Base-by-base conservation (phyloP, 331 rosid genomes). In the Spiraea crenata region DNA sequence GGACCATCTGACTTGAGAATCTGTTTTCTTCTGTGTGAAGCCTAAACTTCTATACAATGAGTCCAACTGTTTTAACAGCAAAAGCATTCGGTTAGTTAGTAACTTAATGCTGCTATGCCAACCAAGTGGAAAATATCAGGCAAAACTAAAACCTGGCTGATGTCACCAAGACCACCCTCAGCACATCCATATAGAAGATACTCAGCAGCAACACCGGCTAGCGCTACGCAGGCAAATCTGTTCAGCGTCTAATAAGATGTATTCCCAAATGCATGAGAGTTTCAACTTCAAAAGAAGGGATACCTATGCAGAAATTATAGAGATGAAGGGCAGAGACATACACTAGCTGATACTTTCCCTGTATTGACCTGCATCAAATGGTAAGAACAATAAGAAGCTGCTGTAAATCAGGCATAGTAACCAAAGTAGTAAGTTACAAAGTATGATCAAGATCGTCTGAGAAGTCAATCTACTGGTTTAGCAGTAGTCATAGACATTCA, bases 1-100 rank as follows among this genome's bases (percentile, higher is more conserved):
- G 40, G 99, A 89, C 97, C 96, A 93, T 81, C 99, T 84, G 40
- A 87, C 97, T 73, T 93, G 92, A 54, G 99, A 91, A 72, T 93
- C 95, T 4, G 82, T 88, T 63, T 93, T 93, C 92, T 93, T 89
- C 78, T 91, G 97, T n/a, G 97, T 91, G 85, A 93, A 91, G 58
- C 95, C 97, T 48, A 91, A 67, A 64, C 97, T 73, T 57, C 79
- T 71, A 20, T 85, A 85, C 84, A 91, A 73, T 46, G 74, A 41
- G 72, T 91, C 99, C 87, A 89, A 71, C 97, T 87, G 81, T 67
- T 42, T 69, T 57, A 57, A 64, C 56, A 70, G 74, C 60, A 52
- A 41, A 51, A 63, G 82, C 38, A 19, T 72, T 37, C 11, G 39
- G 5, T 79, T 35, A 81, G 75, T 14, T 35, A 81, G 75, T n/a